Base-by-base conservation (phyloP, 2,329 filamentous ascomycete genomes). In the Cercospora zeina region DNA sequence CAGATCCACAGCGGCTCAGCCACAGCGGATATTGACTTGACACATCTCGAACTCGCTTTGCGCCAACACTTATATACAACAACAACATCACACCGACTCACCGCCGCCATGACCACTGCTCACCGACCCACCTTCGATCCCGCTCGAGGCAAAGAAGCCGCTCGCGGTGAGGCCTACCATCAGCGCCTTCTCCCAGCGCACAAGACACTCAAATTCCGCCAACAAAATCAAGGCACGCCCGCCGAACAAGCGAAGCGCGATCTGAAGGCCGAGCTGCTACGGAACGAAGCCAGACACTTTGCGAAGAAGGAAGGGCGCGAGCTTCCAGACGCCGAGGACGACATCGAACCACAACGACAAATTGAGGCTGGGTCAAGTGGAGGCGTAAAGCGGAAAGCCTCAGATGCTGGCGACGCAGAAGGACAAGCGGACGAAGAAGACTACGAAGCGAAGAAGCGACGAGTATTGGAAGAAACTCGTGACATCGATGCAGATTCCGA, bases 41-140 rank as follows among this genome's bases (percentile, higher is more conserved):
- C 9, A 56, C 33, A 19, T 47, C 39, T 30, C 19, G 19, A 45
- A 53, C 54, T 49, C 47, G 3, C 27, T 49, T 54, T 49, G 39
- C 36, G 33, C 53, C 31, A 14, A 50, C 45, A 36, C 24, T 19
- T n/a, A 19, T 10, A 30, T n/a, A 16, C 14, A 24, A n/a, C 14
- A 47, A 62, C 39, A 21, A 36, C 59, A 39, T n/a, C 24, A 42
- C 51, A 10, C 7, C n/a, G 14, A 59, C 34, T 8, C 27, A 37
- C 30, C 19, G 65, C 72, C 62, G 78, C 66, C 13, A 82, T 82
- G 80, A 77, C 75, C 37, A 79, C 77, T 78, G 86, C 86, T 62
- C 86, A 88, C 75, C 89, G 95, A 79, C 95, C 95, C 61, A 99
- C 95, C 0, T 99, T 99, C 75, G 95, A 99, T 76, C 95, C 95